Base-by-base conservation (phyloP, 345 rosid genomes). In the Linum trigynum region DNA sequence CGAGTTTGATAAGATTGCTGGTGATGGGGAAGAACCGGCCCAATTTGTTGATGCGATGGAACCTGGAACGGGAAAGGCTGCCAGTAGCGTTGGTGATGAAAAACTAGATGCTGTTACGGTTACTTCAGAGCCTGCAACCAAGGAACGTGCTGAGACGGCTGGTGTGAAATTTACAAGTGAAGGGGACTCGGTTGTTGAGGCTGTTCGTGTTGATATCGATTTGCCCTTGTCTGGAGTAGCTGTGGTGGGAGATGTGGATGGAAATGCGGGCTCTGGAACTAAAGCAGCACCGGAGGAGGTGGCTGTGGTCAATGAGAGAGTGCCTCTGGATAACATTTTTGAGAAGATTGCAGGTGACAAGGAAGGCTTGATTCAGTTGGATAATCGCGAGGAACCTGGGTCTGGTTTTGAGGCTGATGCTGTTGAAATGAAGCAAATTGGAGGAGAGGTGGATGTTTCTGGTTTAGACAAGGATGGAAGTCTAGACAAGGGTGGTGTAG, bases 1-100 rank as follows among this genome's bases (percentile, higher is more conserved):
- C 78, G 81, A 76, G 58, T 80, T 84, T 75, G 78, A 81, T 67
- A 75, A 64, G 38, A 65, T 77, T 71, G 75, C 65, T 39, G 53
- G 48, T 61, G 74, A 59, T 61, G 77, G 66, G 9, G 79, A 67
- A 59, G 68, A 39, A 63, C 53, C 39, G 37, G 69, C 65, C 57
- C 70, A 72, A 61, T 69, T 69, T 48, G 72, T 61, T 61, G 79
- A 74, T 38, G 36, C 65, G 60, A 48, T 67, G 58, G 78, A 74
- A 59, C 62, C 70, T 62, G 73, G 58, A 67, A 68, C 57, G 15
- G 32, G 32, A 1, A 23, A 23, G 32, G 58, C 23, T 38, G 32
- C 1, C 5, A 41, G 67, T 66, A 56, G 35, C 67, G 45, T 55
- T 59, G 72, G 67, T 66, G 62, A 12, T 11, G n/a, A 61, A 7